phyloP scores from a whole-genome alignment of 2,329 filamentous ascomycete species.

The Diaporthe ilicicola region DNA sequence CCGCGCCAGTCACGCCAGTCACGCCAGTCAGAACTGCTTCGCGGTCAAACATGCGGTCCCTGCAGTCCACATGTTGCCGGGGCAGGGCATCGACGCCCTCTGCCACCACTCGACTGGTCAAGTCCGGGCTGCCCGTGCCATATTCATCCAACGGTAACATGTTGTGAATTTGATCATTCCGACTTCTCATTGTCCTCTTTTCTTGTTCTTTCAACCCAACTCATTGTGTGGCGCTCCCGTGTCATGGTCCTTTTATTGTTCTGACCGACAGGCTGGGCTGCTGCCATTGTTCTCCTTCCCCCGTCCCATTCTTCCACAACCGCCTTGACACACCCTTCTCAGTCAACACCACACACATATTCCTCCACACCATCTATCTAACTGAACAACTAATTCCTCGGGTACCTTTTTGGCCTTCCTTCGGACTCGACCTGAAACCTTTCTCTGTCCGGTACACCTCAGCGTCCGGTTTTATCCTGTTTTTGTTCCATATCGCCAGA shows the following conservation, averaged over 20 bases:
- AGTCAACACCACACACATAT: background rate
- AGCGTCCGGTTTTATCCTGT: no score
- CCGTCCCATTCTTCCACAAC: constrained; percentile 12
- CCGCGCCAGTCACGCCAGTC: constrained; percentile 33
- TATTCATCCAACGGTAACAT: background rate
- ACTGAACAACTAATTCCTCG: background rate
- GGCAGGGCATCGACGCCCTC: no score
- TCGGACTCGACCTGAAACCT: background rate
- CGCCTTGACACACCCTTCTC: background rate
- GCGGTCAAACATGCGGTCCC: constrained; percentile 25
- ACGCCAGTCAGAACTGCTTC: constrained; percentile 28
- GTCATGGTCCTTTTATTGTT: constrained; percentile 26
- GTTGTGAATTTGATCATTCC: background rate
- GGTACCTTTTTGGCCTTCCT: background rate
- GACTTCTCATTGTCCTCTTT: constrained; percentile 19
- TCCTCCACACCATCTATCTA: background rate
- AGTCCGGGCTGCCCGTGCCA: background rate
- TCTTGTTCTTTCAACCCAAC: background rate
- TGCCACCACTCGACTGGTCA: no score
- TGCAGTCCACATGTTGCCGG: background rate
- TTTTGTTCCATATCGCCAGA: background rate
- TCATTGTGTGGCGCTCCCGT: constrained; percentile 14
- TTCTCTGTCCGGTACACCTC: background rate
- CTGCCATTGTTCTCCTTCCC: constrained; percentile 20
- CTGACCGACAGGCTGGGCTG: constrained; percentile 17